phyloP scores from a whole-genome alignment of 805 yeast species.

The Ogataea wickerhamii region DNA sequence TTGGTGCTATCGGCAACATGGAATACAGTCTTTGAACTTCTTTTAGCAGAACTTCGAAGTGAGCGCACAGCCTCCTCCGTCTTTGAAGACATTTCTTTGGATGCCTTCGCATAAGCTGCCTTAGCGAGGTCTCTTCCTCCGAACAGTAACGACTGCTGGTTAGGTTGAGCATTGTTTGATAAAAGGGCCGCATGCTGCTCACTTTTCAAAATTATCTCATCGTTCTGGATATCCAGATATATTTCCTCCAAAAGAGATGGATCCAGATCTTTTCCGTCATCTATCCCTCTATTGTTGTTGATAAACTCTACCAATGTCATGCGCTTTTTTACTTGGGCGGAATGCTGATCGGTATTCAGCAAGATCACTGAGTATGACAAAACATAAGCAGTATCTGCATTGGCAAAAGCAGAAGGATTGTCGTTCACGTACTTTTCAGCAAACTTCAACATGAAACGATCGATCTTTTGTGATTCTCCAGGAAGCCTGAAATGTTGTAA shows the following conservation, averaged over 20 bases:
- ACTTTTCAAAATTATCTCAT: constrained; percentile 87
- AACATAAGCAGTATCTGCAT: constrained; percentile 92
- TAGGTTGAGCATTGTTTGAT: constrained; percentile 49
- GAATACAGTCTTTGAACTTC: constrained; percentile 47
- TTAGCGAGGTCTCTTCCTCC: constrained; percentile 64
- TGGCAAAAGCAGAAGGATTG: constrained; percentile 82
- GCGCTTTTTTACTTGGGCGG: constrained; percentile 76
- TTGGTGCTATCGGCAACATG: constrained; percentile 62
- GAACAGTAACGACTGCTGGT: constrained; percentile 44
- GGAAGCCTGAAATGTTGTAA: constrained; percentile 90
- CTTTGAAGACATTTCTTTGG: constrained; percentile 84
- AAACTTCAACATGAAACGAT: constrained; percentile 93
- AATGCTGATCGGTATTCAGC: constrained; percentile 93
- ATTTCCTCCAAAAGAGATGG: constrained; percentile 64
- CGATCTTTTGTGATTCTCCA: constrained; percentile 97
- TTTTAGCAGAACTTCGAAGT: constrained; percentile 48
- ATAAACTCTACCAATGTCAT: constrained; percentile 89
- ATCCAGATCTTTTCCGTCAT: constrained; percentile 84
- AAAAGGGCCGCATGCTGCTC: constrained; percentile 92
- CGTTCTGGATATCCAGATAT: constrained; percentile 69
- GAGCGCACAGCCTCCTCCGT: constrained; percentile 79
- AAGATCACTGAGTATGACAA: constrained; percentile 87
- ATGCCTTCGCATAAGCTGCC: constrained; percentile 89
- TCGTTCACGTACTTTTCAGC: constrained; percentile 89
- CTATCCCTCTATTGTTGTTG: constrained; percentile 85